Evolutionary conservation across 768 basidiomycete genomes (phyloP).

Genomic region (Sutorius australiensis): DNA sequence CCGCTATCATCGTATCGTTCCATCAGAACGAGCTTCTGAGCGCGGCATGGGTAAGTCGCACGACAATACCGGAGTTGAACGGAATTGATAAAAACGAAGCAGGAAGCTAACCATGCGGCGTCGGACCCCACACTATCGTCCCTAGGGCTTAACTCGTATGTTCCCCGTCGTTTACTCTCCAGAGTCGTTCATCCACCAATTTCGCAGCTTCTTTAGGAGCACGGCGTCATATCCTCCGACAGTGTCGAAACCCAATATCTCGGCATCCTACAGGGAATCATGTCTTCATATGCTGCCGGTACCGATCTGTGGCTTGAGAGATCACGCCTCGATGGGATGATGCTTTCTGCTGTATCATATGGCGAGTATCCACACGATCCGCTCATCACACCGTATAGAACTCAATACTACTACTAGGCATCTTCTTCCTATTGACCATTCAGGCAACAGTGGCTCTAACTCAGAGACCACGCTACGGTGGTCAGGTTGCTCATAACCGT

Average conservation of each 20-base stretch:
- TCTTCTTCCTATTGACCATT: slow-evolving; percentile 20
- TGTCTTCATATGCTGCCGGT: slow-evolving; percentile 17
- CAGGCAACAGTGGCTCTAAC: slow-evolving; percentile 13
- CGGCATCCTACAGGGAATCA: background rate
- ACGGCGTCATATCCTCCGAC: background rate
- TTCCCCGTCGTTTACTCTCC: background rate
- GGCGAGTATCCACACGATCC: slow-evolving; percentile 6
- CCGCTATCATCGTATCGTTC: background rate
- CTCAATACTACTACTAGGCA: slow-evolving; percentile 9
- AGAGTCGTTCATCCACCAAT: background rate
- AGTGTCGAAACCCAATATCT: background rate
- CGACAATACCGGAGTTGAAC: no score
- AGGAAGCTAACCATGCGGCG: no score
- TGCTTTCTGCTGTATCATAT: slow-evolving; percentile 18
- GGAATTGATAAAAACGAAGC: background rate
- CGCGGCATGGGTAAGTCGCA: background rate
- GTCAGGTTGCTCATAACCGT: background rate
- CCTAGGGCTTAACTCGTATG: background rate
- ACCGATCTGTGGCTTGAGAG: slow-evolving; percentile 28
- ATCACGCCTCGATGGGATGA: slow-evolving; percentile 25
- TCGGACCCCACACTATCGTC: background rate
- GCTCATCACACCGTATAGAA: background rate
- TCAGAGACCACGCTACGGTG: background rate
- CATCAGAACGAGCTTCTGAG: background rate
- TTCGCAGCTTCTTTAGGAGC: background rate